phyloP scores from a whole-genome alignment of 2,329 filamentous ascomycete species.

The Penicillium sp. region DNA sequence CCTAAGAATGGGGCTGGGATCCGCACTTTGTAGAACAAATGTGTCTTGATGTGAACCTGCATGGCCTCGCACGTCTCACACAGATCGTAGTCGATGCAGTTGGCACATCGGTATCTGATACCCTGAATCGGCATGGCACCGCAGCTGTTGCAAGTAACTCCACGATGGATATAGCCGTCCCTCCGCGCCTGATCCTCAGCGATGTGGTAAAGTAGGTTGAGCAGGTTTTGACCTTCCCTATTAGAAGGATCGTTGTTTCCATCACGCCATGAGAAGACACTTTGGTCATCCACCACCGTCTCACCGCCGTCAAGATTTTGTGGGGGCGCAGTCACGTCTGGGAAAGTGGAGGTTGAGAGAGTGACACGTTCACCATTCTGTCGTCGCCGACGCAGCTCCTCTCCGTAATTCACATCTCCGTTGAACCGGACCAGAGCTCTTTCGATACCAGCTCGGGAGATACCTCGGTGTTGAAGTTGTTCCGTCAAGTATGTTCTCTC shows the following conservation, averaged over 20 bases:
- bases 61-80: constrained; percentile 84
- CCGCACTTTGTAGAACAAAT: constrained; percentile 94
- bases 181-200: constrained; percentile 87
- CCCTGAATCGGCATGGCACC: constrained; percentile 85
- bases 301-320: constrained; percentile 35
- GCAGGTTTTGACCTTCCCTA: constrained; percentile 70
- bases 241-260: constrained; percentile 42
- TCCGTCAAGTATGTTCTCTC: constrained; percentile 40
- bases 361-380: constrained; percentile 41
- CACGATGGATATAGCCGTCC: constrained; percentile 87
- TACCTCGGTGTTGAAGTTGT: constrained; percentile 40
- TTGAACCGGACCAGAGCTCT: constrained; percentile 41
- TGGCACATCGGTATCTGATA: constrained; percentile 88
- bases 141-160: constrained; percentile 88
- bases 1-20: constrained; percentile 84
- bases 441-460: constrained; percentile 39
- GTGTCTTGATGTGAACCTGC: constrained; percentile 76
- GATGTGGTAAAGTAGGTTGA: constrained; percentile 83
- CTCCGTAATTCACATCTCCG: constrained; percentile 39
- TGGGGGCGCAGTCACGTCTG: constrained; percentile 25
- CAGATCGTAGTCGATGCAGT: constrained; percentile 93
- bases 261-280: constrained; percentile 46
- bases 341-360: constrained; percentile 34
- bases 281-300: constrained; percentile 43
- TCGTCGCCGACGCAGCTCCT: constrained; percentile 38